Percentiles rank a stretch among this genome's conserved stretches.
phyloP scores from a whole-genome alignment of 257 asterid species.

The Lycium barbarum region DNA sequence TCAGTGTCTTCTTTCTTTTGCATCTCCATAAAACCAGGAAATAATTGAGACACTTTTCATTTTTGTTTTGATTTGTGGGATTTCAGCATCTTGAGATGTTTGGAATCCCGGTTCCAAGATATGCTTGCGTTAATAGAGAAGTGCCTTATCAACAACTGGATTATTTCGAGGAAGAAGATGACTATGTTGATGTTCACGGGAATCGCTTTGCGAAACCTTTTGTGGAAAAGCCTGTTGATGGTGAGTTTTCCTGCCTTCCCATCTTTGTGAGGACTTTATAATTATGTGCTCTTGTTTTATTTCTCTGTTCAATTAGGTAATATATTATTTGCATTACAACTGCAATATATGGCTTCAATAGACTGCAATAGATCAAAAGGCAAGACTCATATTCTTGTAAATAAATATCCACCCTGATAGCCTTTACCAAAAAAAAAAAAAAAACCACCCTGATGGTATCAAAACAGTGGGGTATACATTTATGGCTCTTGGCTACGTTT shows the following conservation, averaged over 20 bases:
- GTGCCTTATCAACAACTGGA: conserved; percentile 82
- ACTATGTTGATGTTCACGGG: conserved; percentile 91
- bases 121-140: conserved; percentile 87
- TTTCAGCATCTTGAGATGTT: conserved; percentile 81
- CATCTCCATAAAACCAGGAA: not conserved
- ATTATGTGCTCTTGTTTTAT: conserved; percentile 1
- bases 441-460: not conserved
- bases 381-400: not conserved
- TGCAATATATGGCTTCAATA: not conserved
- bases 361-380: not conserved
- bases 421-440: not conserved
- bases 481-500: conserved; percentile 17
- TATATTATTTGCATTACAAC: not conserved
- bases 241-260: conserved; percentile 39
- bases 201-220: conserved; percentile 90
- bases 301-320: not conserved
- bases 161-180: conserved; percentile 94
- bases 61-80: conserved; percentile 24
- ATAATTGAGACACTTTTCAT: not conserved
- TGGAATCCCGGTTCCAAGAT: conserved; percentile 91
- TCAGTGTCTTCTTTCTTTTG: conserved; percentile 8
- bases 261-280: not conserved
- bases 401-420: not conserved
- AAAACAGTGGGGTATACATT: not conserved
- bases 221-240: conserved; percentile 96